Conservation (phyloP, 164 flowering plant species). For the Vitis amurensis region DNA sequence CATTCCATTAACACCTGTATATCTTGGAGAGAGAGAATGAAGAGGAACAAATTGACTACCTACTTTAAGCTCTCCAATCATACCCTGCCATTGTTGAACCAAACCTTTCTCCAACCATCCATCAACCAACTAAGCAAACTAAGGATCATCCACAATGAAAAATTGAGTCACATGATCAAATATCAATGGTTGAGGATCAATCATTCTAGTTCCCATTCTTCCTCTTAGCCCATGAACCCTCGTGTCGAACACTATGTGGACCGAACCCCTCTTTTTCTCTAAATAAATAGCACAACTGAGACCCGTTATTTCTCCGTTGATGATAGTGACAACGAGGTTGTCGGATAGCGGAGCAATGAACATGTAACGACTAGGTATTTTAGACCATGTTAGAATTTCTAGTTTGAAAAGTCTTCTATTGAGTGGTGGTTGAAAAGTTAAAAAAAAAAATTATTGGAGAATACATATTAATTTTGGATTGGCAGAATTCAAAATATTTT, state of each 20-base stretch:
- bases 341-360: slow-evolving; percentile 57
- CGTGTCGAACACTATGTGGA: slow-evolving; percentile 92
- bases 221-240: slow-evolving; percentile 94
- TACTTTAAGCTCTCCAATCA: slow-evolving; percentile 76
- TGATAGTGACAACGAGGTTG: slow-evolving; percentile 72
- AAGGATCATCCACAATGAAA: slow-evolving; percentile 73
- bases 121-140: slow-evolving; percentile 68
- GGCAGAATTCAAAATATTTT: too few relatives aligned
- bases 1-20: slow-evolving; percentile 83
- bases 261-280: slow-evolving; percentile 74
- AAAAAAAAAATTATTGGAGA: too few relatives aligned
- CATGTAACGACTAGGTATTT: slow-evolving; percentile 21
- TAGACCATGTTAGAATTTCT: too few relatives aligned
- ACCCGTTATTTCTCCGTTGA: slow-evolving; percentile 93
- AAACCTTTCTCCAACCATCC: slow-evolving; percentile 73
- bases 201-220: slow-evolving; percentile 89
- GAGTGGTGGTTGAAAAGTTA: too few relatives aligned
- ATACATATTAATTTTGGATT: too few relatives aligned
- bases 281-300: slow-evolving; percentile 66
- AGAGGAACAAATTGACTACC: slow-evolving; percentile 66
- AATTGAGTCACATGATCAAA: slow-evolving; percentile 97
- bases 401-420: too few relatives aligned
- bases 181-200: slow-evolving; percentile 59
- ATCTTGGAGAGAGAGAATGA: slow-evolving; percentile 60
- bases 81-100: slow-evolving; percentile 67